These are phyloP conservation scores for Vigna reflexopilosa DNA, from an alignment of 306 rosid genomes.

Conservation along the genomic window DNA sequence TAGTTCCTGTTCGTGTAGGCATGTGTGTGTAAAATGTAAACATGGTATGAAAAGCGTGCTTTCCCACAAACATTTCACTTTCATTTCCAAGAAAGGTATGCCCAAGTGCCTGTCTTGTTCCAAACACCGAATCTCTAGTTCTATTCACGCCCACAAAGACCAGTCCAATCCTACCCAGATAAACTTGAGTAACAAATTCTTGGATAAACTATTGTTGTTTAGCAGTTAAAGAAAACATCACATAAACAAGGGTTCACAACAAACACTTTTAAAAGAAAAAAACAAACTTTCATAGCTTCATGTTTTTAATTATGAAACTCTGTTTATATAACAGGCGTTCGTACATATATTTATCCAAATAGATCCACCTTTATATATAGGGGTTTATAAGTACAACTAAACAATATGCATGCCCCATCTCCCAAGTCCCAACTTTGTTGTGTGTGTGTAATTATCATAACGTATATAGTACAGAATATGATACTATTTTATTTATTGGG, in stretches of 20 bases:
- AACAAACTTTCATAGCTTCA: not conserved
- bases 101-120: slow-evolving; percentile 64
- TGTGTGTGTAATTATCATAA: slow-evolving; percentile 2
- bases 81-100: slow-evolving; percentile 90
- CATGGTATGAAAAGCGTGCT: slow-evolving; percentile 73
- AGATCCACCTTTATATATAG: not conserved
- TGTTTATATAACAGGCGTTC: not conserved
- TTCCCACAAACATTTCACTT: slow-evolving; percentile 66
- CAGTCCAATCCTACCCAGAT: not conserved
- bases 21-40: slow-evolving; percentile 41
- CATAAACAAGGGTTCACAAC: not conserved
- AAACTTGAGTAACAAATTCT: not conserved
- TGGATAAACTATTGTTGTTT: not conserved
- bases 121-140: slow-evolving; percentile 68
- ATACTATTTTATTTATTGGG: not conserved
- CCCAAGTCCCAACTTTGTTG: slow-evolving; percentile 27
- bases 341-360: slow-evolving; percentile 1
- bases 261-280: not conserved
- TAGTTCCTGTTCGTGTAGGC: slow-evolving; percentile 36
- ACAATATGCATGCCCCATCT: slow-evolving; percentile 19
- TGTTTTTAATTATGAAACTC: not conserved
- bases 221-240: not conserved
- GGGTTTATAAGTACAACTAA: slow-evolving; percentile 22
- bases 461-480: not conserved
- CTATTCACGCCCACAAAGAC: slow-evolving; percentile 25